Evolutionary conservation across 352 stramenopile genomes (phyloP), one percentile per base, ranked within the genome.

Genomic region (Phytopythium litorale): DNA sequence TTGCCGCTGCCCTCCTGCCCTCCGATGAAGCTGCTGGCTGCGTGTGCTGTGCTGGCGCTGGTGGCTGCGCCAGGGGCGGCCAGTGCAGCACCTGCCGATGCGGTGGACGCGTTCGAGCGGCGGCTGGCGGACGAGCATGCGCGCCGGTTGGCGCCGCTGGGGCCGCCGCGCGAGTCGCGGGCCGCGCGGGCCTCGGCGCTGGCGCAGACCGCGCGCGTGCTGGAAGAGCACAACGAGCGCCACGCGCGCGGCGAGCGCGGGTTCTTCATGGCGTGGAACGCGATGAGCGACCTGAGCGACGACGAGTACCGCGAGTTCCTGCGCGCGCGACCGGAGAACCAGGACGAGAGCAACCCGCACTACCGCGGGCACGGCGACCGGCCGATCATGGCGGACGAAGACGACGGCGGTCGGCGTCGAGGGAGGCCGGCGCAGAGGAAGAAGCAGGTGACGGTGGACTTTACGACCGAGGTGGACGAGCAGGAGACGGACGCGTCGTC

Each of bases 261-360:
- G 7, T 91, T 74, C 57, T 88, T 81, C 21, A 64, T 91, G 66
- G 64, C 69, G 33, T 88, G 79, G 52, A 93, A 91, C 51, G 70
- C 76, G 40, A 70, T 91, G 28, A 89, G 78, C 59, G 84, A 91
- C 65, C 64, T 91, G 46, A 91, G 70, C 25, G 70, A 81, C 33
- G 71, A 79, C 33, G 78, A 93, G 63, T 93, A 91, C 68, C 62
- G 66, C 38, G 66, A 65, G 1, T 90, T 91, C 60, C 61, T 93
- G 16, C 70, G 57, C 15, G 84, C 81, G 2, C 67, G 73, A 50
- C 75, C 74, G 15, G 72, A 89, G 48, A 56, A 45, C 18, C 49
- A 49, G 18, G 67, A 70, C 37, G 45, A 69, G 43, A 21, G 65
- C 18, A 35, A 56, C 25, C 42, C 50, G n/a, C 30, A 63, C 51